These are phyloP conservation scores for Fusarium sp. DNA, from an alignment of 2,329 filamentous ascomycete species.

Conservation along the genomic window DNA sequence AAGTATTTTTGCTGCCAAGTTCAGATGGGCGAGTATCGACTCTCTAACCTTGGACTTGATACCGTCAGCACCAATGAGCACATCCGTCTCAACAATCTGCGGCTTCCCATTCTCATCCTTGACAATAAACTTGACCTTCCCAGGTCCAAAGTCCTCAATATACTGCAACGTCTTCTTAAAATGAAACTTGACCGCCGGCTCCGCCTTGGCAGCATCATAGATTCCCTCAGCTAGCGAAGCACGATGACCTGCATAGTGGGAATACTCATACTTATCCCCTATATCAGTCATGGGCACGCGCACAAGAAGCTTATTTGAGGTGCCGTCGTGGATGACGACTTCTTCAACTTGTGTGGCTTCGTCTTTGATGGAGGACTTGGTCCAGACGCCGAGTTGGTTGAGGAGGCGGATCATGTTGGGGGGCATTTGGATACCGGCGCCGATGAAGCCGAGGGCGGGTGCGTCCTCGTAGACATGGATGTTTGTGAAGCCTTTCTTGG, in stretches of 20 bases:
- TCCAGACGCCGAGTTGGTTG: conserved; percentile 16
- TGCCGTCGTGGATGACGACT: conserved; percentile 1
- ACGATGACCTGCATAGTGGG: conserved; percentile 13
- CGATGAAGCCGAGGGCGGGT: conserved; percentile 20
- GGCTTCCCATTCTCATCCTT: not conserved
- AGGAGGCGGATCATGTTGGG: conserved; percentile 25
- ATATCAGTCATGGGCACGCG: conserved; percentile 8
- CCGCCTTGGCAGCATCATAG: conserved; percentile 5
- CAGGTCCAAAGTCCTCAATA: not conserved
- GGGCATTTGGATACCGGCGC: conserved; percentile 26
- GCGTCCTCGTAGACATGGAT: conserved; percentile 23
- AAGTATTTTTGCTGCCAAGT: not conserved
- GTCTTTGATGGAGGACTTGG: not conserved
- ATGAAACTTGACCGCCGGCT: conserved; percentile 18
- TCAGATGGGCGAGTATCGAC: conserved; percentile 4
- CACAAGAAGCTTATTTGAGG: not conserved
- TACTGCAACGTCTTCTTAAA: conserved; percentile 10
- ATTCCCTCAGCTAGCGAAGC: conserved; percentile 11
- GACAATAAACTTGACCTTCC: not conserved
- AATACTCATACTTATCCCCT: conserved; percentile 8
- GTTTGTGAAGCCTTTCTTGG: conserved; percentile 25
- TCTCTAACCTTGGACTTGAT: conserved; percentile 23
- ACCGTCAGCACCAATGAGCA: conserved; percentile 21
- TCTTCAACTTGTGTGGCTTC: conserved; percentile 7
- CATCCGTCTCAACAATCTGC: conserved; percentile 3